A percentile compares a stretch with the other conserved stretches of the same genome.
These are phyloP conservation scores for Striga hermonthica DNA, from an alignment of 305 asterid species.

Conservation along the genomic window DNA sequence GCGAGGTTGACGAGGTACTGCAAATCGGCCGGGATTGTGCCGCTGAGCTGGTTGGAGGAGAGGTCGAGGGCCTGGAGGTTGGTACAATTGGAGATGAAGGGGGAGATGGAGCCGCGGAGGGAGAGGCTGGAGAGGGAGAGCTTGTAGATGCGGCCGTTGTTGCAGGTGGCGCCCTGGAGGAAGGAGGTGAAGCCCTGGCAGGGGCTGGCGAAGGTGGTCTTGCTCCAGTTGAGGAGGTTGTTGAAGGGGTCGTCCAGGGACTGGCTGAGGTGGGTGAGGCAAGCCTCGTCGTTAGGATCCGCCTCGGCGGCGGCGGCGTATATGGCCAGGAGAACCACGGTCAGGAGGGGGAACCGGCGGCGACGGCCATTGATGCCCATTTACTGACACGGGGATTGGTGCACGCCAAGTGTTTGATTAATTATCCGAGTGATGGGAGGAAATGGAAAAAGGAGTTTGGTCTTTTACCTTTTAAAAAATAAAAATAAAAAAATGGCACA, in stretches of 20 bases:
- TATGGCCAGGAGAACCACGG: conserved; percentile 28
- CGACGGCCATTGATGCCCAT: conserved; percentile 41
- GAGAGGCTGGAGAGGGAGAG: conserved; percentile 66
- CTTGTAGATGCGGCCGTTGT: conserved; percentile 89
- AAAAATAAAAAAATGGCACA: neutral
- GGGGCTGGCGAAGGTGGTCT: conserved; percentile 56
- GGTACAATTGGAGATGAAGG: conserved; percentile 86
- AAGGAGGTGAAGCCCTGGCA: conserved; percentile 73
- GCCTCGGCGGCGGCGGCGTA: conserved; percentile 46
- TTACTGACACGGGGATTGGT: neutral
- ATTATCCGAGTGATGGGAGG: conserved; percentile 18
- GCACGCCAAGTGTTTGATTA: conserved; percentile 32
- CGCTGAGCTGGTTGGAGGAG: conserved; percentile 68
- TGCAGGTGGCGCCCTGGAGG: conserved; percentile 89
- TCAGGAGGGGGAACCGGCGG: conserved; percentile 1
- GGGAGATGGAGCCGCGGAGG: conserved; percentile 76
- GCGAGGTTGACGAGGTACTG: conserved; percentile 78
- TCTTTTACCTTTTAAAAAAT: conserved; percentile 25
- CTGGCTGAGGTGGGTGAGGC: conserved; percentile 59
- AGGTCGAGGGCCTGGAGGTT: conserved; percentile 89
- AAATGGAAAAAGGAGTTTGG: conserved; percentile 9
- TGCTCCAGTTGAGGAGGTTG: conserved; percentile 76
- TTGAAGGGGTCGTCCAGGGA: conserved; percentile 65
- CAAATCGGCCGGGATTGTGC: conserved; percentile 69
- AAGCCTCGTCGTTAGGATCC: conserved; percentile 84